phyloP scores from a whole-genome alignment of 306 rosid genomes.

The Ziziphus jujuba region DNA sequence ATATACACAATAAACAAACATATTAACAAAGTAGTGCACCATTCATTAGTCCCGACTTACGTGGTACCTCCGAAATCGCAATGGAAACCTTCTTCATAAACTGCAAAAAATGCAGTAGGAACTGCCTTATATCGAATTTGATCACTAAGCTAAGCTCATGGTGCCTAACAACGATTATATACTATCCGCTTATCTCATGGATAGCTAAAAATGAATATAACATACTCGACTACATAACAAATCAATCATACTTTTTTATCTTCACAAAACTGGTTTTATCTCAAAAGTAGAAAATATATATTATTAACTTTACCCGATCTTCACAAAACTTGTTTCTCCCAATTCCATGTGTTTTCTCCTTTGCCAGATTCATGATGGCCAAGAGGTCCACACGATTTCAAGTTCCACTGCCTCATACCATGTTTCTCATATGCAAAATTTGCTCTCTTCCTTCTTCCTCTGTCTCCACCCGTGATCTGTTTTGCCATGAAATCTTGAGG shows the following conservation, averaged over 20 bases:
- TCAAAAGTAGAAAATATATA: neutral
- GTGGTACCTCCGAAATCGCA: no score
- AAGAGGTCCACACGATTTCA: slow-evolving; percentile 18
- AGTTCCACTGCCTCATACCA: slow-evolving; percentile 26
- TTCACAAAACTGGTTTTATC: slow-evolving; percentile 20
- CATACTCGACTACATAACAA: neutral
- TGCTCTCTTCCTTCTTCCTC: slow-evolving; percentile 46
- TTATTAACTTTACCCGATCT: neutral
- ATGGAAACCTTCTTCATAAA: no score
- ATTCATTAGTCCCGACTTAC: no score
- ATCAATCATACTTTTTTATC: neutral
- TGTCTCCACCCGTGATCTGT: slow-evolving; percentile 43
- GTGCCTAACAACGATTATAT: neutral
- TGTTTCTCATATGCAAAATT: slow-evolving; percentile 32
- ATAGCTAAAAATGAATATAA: slow-evolving; percentile 7
- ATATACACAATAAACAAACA: no score
- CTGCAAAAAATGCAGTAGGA: no score
- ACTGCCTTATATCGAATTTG: no score
- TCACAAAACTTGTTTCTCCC: slow-evolving; percentile 33
- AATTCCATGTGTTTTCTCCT: slow-evolving; percentile 28
- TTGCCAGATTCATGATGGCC: slow-evolving; percentile 18
- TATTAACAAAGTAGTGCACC: no score
- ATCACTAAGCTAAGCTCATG: no score
- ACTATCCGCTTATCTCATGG: neutral
- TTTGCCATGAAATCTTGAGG: slow-evolving; percentile 38